Base-by-base conservation (phyloP, 1,284 basidiomycete genomes). In the Cutaneotrichosporon cavernicola region DNA sequence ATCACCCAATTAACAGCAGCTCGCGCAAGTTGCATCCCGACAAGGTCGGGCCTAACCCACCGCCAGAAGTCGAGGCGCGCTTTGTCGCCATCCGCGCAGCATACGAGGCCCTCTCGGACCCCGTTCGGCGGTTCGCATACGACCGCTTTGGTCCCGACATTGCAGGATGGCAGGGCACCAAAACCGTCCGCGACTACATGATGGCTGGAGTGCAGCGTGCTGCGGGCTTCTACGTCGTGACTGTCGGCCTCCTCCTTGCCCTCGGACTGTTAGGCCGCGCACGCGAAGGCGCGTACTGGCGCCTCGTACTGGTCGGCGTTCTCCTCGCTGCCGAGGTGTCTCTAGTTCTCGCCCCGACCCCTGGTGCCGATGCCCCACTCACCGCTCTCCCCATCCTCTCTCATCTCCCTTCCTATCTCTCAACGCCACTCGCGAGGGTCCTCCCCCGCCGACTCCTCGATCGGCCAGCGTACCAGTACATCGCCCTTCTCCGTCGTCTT, bases 71-170 rank as follows among this genome's bases (percentile, higher is more conserved):
- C 26, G 66, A 87, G 53, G 62, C 40, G 60, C 51, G 56, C 21
- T 95, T 94, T 74, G 90, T 93, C 63, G 74, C 82, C 32, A 86
- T 90, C 2, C 82, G 91, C 59, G 85, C 88, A 70, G 90, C 89
- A 21, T 93, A 89, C 73, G 91, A 95, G 74, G 87, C 87, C 0
- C 78, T 95, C 36, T 90, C 87, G 65, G 86, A 92, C 70, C 90
- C 92, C 0, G 83, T 86, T 1, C 88, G 88, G 64, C 82, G 91
- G 55, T 93, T 91, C 80, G 92, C 91, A 0, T 95, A 95, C 76
- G 92, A 95, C 59, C 71, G 80, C 0, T 67, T 67, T 34, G 66
- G 66, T 11, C 66, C 66, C 8, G 10, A 40, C 16, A 58, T 60
- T 34, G 61, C 56, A 2, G 0, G 11, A 6, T 67, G 64, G 60